phyloP scores from a whole-genome alignment of 2,329 filamentous ascomycete species.

The Colletotrichum filicis region DNA sequence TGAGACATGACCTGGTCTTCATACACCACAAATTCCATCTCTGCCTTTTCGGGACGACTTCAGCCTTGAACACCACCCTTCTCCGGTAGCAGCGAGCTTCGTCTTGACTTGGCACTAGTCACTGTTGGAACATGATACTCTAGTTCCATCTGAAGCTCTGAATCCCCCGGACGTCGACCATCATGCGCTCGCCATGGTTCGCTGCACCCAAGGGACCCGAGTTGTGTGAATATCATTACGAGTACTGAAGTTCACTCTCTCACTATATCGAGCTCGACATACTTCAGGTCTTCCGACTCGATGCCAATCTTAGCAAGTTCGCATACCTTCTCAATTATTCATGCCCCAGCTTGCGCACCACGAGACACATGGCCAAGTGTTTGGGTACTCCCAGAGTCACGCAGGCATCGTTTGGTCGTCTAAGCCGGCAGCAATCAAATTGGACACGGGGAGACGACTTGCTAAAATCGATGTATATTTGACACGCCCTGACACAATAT shows the following conservation, averaged over 20 bases:
- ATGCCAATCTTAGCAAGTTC: too few species aligned
- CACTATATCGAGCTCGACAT: too few species aligned
- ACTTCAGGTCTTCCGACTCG: too few species aligned
- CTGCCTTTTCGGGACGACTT: neutral
- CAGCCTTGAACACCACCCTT: neutral
- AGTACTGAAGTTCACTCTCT: too few species aligned
- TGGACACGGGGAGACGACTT: neutral
- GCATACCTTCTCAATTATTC: too few species aligned
- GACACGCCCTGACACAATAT: neutral
- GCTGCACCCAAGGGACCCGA: neutral
- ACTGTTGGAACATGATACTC: neutral
- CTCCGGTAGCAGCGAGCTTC: neutral
- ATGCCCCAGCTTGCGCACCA: too few species aligned
- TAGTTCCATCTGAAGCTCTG: neutral
- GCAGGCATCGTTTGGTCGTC: too few species aligned
- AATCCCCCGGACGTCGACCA: neutral
- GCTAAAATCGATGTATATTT: neutral
- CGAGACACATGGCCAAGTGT: too few species aligned
- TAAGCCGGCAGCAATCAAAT: too few species aligned
- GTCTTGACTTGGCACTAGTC: neutral
- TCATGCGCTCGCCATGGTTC: neutral
- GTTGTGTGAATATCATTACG: neutral
- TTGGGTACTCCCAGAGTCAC: too few species aligned
- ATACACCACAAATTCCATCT: neutral
- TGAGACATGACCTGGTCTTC: slow-evolving; percentile 19